Evolutionary conservation across 2,329 filamentous ascomycete genomes (phyloP), one percentile per base, ranked within the genome.

Genomic region (Fusarium sp.): DNA sequence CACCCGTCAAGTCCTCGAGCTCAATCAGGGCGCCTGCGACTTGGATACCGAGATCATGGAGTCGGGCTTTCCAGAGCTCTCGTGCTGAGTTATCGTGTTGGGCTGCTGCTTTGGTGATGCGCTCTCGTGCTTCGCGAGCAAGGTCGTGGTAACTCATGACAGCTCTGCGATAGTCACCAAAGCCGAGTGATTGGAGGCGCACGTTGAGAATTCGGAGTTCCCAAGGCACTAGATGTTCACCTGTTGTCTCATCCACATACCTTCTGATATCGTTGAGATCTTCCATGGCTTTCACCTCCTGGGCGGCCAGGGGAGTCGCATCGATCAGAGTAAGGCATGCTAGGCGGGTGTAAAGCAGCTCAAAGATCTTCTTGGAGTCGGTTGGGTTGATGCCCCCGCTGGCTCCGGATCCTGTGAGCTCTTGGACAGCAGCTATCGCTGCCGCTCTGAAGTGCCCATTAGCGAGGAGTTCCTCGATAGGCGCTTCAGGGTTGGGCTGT

Each of bases 131-230:
- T 78, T 97, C 93, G 11, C 92, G 82, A 0, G 91, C 94, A 4
- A 98, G 86, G 68, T 97, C 94, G 77, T 97, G 97, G 77, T 97
- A 93, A 46, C 92, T 92, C 85, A 96, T 95, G 60, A 99, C 90
- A 5, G 93, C 92, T 66, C 94, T 87, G 7, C 95, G 87, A 51
- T 90, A 88, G 79, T 99, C 96, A 6, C 91, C 91, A 69, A 96
- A 97, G 2, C 93, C 93, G 47, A 97, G 87, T 0, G 93, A 93
- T 72, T 97, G 93, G 21, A 98, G 85, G 3, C 94, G 88, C 11
- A 98, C 92, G 9, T 91, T 90, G 18, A 98, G 85, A 4, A 98
- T 87, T 9, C 96, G 89, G 55, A 99, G 85, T 43, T 91, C 87
- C 94, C 96, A 99, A 0, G 95, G 95, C 1, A 95, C 92, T 1